phyloP scores from a whole-genome alignment of 2,329 filamentous ascomycete genomes.

The Trichophyton mentagrophytes region DNA sequence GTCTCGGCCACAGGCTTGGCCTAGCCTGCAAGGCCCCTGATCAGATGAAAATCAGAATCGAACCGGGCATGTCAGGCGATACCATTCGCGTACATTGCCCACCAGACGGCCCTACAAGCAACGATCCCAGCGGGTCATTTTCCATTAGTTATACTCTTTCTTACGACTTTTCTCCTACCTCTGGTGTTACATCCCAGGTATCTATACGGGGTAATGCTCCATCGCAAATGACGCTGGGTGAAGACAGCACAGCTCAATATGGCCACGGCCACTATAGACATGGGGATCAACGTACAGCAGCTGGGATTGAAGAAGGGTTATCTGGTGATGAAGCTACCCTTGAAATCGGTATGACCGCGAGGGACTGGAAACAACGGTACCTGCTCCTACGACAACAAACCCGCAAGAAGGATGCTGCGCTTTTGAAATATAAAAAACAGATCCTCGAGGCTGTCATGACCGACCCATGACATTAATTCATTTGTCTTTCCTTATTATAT shows the following conservation, averaged over 20 bases:
- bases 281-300: not conserved
- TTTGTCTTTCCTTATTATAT: not conserved
- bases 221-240: not conserved
- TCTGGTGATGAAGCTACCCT: slow-evolving; percentile 20
- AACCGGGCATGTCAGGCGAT: slow-evolving; percentile 5
- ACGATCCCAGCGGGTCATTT: not conserved
- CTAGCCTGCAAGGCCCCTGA: slow-evolving; percentile 17
- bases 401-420: slow-evolving; percentile 27
- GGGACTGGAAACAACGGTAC: slow-evolving; percentile 30
- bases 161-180: slow-evolving; percentile 6
- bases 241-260: not conserved
- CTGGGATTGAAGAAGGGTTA: not conserved
- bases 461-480: slow-evolving; percentile 4
- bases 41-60: slow-evolving; percentile 19
- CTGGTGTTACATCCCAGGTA: not conserved
- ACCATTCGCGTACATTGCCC: not conserved
- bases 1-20: slow-evolving; percentile 26
- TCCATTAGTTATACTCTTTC: slow-evolving; percentile 3
- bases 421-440: slow-evolving; percentile 30
- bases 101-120: not conserved
- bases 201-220: not conserved
- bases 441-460: slow-evolving; percentile 33
- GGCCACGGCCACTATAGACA: not conserved
- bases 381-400: slow-evolving; percentile 26
- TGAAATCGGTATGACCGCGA: slow-evolving; percentile 18